These are phyloP conservation scores for Plasmodium billcollinsi DNA, from an alignment of 169 alveolate species.

Conservation along the genomic window DNA sequence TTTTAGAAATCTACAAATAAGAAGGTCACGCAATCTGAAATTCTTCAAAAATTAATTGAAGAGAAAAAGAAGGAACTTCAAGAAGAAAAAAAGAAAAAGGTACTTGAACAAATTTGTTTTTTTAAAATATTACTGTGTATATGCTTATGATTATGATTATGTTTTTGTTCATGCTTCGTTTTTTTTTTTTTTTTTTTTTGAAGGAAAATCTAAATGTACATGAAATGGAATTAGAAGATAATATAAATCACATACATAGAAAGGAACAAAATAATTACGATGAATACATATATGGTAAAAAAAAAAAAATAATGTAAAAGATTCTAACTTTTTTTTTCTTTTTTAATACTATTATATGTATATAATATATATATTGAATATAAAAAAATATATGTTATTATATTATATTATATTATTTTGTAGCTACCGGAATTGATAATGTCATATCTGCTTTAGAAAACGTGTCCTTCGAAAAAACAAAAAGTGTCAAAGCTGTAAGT, in stretches of 20 bases:
- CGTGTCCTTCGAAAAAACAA: constrained; percentile 71
- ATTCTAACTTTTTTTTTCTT: constrained; percentile 6
- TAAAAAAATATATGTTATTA: not conserved
- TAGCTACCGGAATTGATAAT: constrained; percentile 76
- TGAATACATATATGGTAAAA: constrained; percentile 68
- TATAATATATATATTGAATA: not conserved
- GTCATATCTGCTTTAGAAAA: constrained; percentile 50
- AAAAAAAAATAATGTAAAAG: not conserved
- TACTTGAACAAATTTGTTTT: not conserved
- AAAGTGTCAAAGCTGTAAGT: constrained; percentile 72
- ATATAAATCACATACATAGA: constrained; percentile 55
- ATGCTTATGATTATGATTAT: not conserved
- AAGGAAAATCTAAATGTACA: constrained; percentile 45
- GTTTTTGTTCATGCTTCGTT: not conserved
- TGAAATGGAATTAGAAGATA: constrained; percentile 73
- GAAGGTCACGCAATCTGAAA: constrained; percentile 66
- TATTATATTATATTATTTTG: not conserved
- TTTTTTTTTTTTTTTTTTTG: constrained; percentile 25
- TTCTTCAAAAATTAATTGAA: constrained; percentile 52
- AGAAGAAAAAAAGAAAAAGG: constrained; percentile 65
- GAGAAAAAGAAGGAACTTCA: constrained; percentile 69
- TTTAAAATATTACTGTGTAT: not conserved
- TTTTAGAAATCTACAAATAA: constrained; percentile 44
- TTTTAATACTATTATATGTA: not conserved
- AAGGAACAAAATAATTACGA: constrained; percentile 33